Base-by-base conservation (phyloP, 2,329 filamentous ascomycete genomes). In the Aspergillus pseudoterreus region DNA sequence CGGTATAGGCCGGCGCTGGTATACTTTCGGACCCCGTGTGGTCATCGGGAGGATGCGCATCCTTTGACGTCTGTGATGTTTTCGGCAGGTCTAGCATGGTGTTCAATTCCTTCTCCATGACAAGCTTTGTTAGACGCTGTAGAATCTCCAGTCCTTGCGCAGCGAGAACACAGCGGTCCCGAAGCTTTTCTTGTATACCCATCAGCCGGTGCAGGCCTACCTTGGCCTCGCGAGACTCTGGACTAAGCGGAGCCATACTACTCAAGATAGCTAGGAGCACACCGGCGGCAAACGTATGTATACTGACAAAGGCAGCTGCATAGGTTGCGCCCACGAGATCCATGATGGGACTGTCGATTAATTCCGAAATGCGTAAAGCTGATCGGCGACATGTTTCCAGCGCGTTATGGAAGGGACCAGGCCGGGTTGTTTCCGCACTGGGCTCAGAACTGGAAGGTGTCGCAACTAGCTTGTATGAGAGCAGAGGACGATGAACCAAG, bases 271-370 rank as follows among this genome's bases (percentile, higher is more conserved):
- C 57, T 3, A 64, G 43, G 14, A 55, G 58, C 0, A 65, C 51
- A 1, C 58, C 62, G 0, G 63, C 62, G 0, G 62, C 64, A 46
- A 65, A 64, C 0, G 58, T 62, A 30, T 64, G 60, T 11, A 65
- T 62, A 2, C 58, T 51, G 15, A 64, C 54, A 3, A 64, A 65
- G 2, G 62, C 46, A 2, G 53, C 58, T 1, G 63, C 62, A 17
- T 64, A 63, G 1, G 62, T 64, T 22, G 57, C 57, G 3, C 58
- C 50, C 3, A 58, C 57, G 6, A 63, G 51, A 0, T 47, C 32
- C 5, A 61, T 49, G 4, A 64, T 45, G 1, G 58, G 35, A 0
- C 43, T 50, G 0, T 32, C 45, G 6, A 39, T 45, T 19, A 60
- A 48, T 2, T 55, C 24, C 0, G 59, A 58, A 6, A 57, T 63